Evolutionary conservation across 305 asterid genomes (phyloP).

Genomic region (Fraxinus baroniana): DNA sequence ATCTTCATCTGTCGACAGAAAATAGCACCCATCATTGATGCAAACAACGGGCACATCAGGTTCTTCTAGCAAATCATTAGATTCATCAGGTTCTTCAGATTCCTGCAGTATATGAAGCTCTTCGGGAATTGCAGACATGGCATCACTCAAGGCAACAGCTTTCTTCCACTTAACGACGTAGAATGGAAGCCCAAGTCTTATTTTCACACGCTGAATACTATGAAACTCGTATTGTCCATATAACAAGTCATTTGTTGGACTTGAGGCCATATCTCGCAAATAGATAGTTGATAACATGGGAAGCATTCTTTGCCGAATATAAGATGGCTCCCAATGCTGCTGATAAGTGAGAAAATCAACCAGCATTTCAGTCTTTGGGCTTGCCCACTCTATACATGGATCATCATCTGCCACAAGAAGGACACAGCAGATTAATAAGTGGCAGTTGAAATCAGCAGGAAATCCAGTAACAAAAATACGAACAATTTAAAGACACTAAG

Average conservation of each 20-base stretch:
- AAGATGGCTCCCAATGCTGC: constrained; percentile 90
- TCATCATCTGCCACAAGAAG: constrained; percentile 52
- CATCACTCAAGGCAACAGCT: constrained; percentile 35
- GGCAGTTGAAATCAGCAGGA: background rate
- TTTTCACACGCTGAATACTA: constrained; percentile 69
- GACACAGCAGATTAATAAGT: background rate
- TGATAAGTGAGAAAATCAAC: constrained; percentile 65
- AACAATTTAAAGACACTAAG: background rate
- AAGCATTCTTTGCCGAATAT: constrained; percentile 65
- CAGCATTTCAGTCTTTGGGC: constrained; percentile 65
- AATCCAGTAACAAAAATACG: background rate
- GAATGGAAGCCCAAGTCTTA: constrained; percentile 56
- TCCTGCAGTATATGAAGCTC: constrained; percentile 30
- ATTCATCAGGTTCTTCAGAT: constrained; percentile 44
- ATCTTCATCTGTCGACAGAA: constrained; percentile 81
- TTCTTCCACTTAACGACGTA: constrained; percentile 81
- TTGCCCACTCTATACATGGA: constrained; percentile 49
- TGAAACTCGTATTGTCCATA: constrained; percentile 73
- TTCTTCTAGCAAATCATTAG: constrained; percentile 51
- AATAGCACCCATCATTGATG: constrained; percentile 47
- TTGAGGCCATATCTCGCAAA: constrained; percentile 62
- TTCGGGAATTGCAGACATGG: constrained; percentile 29
- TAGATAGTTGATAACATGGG: constrained; percentile 77
- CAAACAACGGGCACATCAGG: constrained; percentile 51
- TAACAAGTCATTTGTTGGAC: constrained; percentile 41